Percentiles rank a stretch among this genome's conserved stretches.
Conservation (phyloP, 495 filamentous ascomycete genomes). For the Aspergillus kassunensis region DNA sequence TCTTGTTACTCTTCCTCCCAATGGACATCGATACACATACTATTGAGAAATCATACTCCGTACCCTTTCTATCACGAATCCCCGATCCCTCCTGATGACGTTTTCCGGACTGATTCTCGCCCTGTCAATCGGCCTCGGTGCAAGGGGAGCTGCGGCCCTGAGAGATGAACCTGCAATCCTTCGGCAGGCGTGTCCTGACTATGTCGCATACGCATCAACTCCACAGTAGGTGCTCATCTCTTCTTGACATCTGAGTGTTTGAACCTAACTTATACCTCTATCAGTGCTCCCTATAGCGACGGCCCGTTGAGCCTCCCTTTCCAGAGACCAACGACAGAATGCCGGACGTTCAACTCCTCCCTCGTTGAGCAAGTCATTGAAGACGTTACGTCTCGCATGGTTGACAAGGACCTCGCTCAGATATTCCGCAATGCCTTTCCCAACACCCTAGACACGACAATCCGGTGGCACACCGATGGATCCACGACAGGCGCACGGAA, state of each 20-base stretch:
- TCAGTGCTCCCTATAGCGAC: conserved; percentile 69
- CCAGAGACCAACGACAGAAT: conserved; percentile 75
- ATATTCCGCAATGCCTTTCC: conserved; percentile 98
- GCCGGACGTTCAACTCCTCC: conserved; percentile 83
- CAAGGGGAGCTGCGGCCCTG: conserved; percentile 20
- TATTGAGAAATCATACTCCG: too few relatives aligned
- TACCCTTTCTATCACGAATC: not conserved
- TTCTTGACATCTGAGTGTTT: not conserved
- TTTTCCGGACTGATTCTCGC: conserved; percentile 21
- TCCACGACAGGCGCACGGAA: conserved; percentile 30
- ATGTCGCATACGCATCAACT: conserved; percentile 42
- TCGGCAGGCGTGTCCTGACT: conserved; percentile 48
- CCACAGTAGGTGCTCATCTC: conserved; percentile 37
- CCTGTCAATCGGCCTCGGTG: conserved; percentile 20
- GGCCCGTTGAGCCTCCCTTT: conserved; percentile 82
- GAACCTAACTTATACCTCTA: not conserved
- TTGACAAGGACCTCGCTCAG: conserved; percentile 83
- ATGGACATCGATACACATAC: conserved; percentile 1
- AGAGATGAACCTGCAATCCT: conserved; percentile 30
- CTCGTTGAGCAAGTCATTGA: conserved; percentile 84
- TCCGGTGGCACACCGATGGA: conserved; percentile 68
- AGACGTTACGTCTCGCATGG: conserved; percentile 72
- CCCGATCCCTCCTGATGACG: not conserved
- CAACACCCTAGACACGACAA: conserved; percentile 89
- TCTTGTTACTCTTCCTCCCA: not conserved